Evolutionary conservation across 768 basidiomycete species (phyloP).

Genomic region (Suillus paluster): DNA sequence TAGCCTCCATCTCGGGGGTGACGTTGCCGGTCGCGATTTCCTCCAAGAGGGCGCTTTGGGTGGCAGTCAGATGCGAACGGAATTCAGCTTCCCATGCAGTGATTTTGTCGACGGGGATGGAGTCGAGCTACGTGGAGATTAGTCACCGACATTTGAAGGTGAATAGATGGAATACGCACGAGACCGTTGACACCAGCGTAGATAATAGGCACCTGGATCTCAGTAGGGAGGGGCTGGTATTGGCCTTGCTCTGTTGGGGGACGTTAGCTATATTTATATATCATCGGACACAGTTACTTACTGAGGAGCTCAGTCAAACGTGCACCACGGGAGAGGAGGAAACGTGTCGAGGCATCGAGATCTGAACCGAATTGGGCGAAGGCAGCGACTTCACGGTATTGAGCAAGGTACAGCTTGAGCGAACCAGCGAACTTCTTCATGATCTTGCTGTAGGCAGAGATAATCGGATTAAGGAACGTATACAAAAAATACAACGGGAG

Average conservation of each 20-base stretch:
- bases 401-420: conserved; percentile 98
- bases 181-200: conserved; percentile 99
- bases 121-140: conserved; percentile 66
- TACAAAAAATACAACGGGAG: neutral
- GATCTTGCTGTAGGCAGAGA: conserved; percentile 69
- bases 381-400: conserved; percentile 99
- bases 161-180: conserved; percentile 46
- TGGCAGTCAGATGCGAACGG: conserved; percentile 81
- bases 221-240: conserved; percentile 93
- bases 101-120: conserved; percentile 94
- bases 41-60: conserved; percentile 76
- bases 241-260: conserved; percentile 86
- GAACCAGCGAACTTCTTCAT: conserved; percentile 99
- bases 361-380: conserved; percentile 99
- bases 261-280: conserved; percentile 22
- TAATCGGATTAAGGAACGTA: neutral
- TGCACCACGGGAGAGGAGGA: conserved; percentile 96
- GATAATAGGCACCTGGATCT: conserved; percentile 98
- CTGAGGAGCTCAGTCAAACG: conserved; percentile 96
- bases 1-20: conserved; percentile 86
- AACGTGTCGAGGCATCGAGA: conserved; percentile 98
- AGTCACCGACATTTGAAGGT: neutral
- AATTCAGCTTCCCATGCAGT: conserved; percentile 92
- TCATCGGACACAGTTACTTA: conserved; percentile 42
- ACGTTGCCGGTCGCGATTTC: conserved; percentile 86